These are phyloP conservation scores for Mortierella hygrophila DNA, from an alignment of 192 early-diverging fungal species.

Conservation along the genomic window DNA sequence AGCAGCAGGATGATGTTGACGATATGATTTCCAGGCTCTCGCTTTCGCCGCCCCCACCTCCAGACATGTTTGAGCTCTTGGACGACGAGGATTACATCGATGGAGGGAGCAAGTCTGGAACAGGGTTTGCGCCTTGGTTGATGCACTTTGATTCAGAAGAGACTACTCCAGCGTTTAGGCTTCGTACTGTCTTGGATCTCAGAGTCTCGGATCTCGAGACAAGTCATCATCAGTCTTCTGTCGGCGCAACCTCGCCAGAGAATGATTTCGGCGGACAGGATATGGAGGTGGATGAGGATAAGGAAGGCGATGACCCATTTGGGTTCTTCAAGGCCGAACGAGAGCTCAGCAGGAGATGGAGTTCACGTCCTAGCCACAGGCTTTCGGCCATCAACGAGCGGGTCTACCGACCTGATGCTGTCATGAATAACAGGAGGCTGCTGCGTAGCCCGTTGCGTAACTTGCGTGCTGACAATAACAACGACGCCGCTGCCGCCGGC, in stretches of 20 bases:
- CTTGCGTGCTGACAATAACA: not conserved
- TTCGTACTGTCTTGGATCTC: not conserved
- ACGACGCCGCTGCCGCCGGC: not conserved
- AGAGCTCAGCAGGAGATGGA: not conserved
- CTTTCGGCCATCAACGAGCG: conserved; percentile 30
- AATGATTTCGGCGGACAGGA: not conserved
- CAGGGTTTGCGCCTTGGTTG: not conserved
- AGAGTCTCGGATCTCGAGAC: not conserved
- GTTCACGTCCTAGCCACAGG: conserved; percentile 4
- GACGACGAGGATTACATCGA: conserved; percentile 19
- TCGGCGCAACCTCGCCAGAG: not conserved
- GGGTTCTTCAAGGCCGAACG: conserved; percentile 33
- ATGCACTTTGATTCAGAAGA: conserved; percentile 15
- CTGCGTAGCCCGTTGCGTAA: not conserved
- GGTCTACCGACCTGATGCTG: too few relatives aligned
- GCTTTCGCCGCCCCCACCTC: conserved; percentile 15
- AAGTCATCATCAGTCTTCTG: not conserved
- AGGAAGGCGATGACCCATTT: conserved; percentile 34
- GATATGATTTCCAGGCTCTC: conserved; percentile 21
- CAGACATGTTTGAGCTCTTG: conserved; percentile 7
- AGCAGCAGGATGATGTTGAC: not conserved
- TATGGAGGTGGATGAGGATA: not conserved
- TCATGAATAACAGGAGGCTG: not conserved
- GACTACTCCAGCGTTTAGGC: not conserved
- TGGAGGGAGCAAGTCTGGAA: not conserved